Evolutionary conservation across 768 basidiomycete species (phyloP).

Genomic region (Mycena metata): DNA sequence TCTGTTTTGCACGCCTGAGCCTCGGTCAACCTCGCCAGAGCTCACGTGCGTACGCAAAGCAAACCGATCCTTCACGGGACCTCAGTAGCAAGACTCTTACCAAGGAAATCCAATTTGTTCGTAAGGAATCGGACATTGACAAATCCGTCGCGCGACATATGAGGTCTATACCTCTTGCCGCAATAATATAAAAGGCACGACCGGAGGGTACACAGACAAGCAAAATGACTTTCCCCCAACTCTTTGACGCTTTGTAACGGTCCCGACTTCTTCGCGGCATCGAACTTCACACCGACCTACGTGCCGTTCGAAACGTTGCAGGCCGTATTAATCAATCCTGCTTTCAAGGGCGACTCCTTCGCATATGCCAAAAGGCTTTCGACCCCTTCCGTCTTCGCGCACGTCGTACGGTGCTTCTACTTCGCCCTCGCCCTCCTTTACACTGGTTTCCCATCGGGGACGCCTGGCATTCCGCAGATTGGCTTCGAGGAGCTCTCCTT

Average conservation of each 20-base stretch:
- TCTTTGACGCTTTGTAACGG: not conserved
- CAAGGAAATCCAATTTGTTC: too few species aligned
- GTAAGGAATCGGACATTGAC: too few species aligned
- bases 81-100: too few species aligned
- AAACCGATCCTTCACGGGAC: too few species aligned
- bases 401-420: not conserved
- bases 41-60: too few species aligned
- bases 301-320: not conserved
- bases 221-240: not conserved
- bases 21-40: too few species aligned
- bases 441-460: not conserved
- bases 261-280: not conserved
- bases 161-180: too few species aligned
- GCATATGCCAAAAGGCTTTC: not conserved
- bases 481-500: not conserved
- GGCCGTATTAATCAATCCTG: not conserved
- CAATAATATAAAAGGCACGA: too few species aligned
- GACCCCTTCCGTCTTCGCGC: not conserved
- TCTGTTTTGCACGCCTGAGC: too few species aligned
- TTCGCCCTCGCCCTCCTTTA: not conserved
- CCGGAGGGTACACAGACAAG: too few species aligned
- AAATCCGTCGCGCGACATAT: too few species aligned
- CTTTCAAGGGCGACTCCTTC: not conserved
- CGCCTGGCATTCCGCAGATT: conserved; percentile 4
- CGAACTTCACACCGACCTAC: not conserved